Conservation (phyloP, 495 filamentous ascomycete genomes). For the Polyplosphaeria fusca region DNA sequence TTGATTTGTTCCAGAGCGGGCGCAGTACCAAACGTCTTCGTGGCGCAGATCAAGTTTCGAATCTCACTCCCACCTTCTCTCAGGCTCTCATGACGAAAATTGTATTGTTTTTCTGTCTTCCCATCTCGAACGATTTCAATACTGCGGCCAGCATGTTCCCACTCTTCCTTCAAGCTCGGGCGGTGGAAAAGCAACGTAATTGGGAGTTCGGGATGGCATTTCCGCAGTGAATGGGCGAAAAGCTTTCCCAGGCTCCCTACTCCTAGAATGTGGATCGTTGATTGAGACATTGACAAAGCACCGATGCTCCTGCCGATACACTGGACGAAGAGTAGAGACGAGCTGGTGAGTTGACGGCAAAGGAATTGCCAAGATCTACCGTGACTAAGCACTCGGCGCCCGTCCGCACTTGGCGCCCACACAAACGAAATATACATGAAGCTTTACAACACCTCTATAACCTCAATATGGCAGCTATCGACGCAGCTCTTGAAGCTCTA, state of each 20-base stretch:
- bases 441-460: too few species aligned
- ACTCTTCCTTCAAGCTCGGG: constrained; percentile 9
- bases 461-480: too few species aligned
- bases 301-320: too few species aligned
- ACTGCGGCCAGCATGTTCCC: constrained; percentile 7
- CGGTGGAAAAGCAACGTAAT: constrained; percentile 20
- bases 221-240: constrained; percentile 8
- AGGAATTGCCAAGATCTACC: too few species aligned
- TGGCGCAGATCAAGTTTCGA: constrained; percentile 6
- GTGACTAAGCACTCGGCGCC: too few species aligned
- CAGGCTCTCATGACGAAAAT: background rate
- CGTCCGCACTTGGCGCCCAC: too few species aligned
- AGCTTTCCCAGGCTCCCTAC: constrained; percentile 11
- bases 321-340: too few species aligned
- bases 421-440: too few species aligned
- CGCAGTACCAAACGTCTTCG: constrained; percentile 12
- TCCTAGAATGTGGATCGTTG: constrained; percentile 12
- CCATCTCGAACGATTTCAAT: constrained; percentile 15
- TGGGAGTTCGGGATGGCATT: constrained; percentile 3
- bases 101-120: background rate
- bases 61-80: background rate
- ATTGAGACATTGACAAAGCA: too few species aligned
- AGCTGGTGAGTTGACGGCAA: too few species aligned
- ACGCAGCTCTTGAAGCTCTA: too few species aligned
- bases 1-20: background rate